phyloP scores from a whole-genome alignment of 768 basidiomycete genomes.

The Mrakia hoshinonis region DNA sequence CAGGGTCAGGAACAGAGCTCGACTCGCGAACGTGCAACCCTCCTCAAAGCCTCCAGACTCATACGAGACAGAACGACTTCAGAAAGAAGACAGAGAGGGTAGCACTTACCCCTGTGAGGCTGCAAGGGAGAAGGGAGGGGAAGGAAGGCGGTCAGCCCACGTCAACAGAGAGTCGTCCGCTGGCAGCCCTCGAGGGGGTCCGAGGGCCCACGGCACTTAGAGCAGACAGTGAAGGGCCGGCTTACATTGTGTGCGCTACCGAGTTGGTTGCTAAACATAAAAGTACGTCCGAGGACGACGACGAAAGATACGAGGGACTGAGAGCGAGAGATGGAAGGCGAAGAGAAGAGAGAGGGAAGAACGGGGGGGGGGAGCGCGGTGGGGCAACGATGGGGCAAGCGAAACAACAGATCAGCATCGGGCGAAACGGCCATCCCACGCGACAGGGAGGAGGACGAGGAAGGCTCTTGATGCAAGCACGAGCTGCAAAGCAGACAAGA shows the following conservation, averaged over 20 bases:
- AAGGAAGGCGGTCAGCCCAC: background rate
- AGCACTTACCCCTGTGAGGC: constrained; percentile 15
- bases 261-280: constrained; percentile 17
- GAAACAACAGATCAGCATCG: background rate
- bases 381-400: background rate
- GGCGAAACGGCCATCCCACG: too few relatives aligned
- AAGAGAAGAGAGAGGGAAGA: background rate
- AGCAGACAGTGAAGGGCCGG: background rate
- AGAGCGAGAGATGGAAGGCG: background rate
- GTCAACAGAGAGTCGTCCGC: background rate
- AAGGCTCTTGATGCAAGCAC: too few relatives aligned
- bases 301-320: background rate
- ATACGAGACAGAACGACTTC: background rate
- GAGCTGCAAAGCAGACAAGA: too few relatives aligned
- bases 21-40: background rate
- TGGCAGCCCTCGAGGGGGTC: background rate
- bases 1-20: background rate
- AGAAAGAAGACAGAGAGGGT: background rate
- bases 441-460: too few relatives aligned
- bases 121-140: background rate
- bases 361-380: background rate
- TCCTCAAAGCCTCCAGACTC: background rate
- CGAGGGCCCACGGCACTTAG: too few relatives aligned
- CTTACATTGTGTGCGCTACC: constrained; percentile 10
- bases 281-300: constrained; percentile 8